Evolutionary conservation across 805 yeast species (phyloP).

Genomic region (Suhomyces prunicola): DNA sequence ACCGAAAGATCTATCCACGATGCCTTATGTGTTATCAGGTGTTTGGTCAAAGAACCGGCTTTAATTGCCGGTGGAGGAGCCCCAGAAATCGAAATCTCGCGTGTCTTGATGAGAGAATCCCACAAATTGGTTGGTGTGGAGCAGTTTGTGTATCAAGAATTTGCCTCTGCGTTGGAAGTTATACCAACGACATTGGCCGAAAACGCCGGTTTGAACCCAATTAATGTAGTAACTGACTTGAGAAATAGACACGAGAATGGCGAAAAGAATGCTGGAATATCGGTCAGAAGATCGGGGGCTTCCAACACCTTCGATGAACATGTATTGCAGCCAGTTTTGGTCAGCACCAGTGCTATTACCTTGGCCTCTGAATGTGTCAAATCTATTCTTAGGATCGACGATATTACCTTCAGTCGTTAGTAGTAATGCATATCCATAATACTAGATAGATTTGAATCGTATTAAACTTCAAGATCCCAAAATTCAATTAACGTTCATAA

Average conservation of each 20-base stretch:
- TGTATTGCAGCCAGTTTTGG: conserved; percentile 94
- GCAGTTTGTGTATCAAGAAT: conserved; percentile 87
- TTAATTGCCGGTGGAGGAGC: conserved; percentile 99
- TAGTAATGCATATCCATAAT: neutral
- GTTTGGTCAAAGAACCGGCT: conserved; percentile 83
- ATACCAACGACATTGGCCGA: conserved; percentile 94
- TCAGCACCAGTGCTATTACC: conserved; percentile 88
- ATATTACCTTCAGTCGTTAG: conserved; percentile 81
- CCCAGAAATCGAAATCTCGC: conserved; percentile 87
- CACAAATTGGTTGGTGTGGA: conserved; percentile 77
- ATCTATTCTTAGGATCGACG: conserved; percentile 93
- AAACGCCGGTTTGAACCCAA: conserved; percentile 90
- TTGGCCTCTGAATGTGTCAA: conserved; percentile 96
- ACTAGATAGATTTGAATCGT: too few species aligned
- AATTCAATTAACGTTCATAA: too few species aligned
- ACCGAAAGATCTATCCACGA: conserved; percentile 97
- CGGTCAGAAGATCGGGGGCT: conserved; percentile 91
- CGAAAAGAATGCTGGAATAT: conserved; percentile 90
- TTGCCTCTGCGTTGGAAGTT: conserved; percentile 86
- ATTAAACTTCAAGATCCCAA: too few species aligned
- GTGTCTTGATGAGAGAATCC: conserved; percentile 69
- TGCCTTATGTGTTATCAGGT: conserved; percentile 89
- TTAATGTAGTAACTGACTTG: conserved; percentile 86
- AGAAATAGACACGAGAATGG: conserved; percentile 90
- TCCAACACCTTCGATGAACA: conserved; percentile 89